phyloP scores from a whole-genome alignment of 306 rosid genomes.

The Vigna nakashimae region DNA sequence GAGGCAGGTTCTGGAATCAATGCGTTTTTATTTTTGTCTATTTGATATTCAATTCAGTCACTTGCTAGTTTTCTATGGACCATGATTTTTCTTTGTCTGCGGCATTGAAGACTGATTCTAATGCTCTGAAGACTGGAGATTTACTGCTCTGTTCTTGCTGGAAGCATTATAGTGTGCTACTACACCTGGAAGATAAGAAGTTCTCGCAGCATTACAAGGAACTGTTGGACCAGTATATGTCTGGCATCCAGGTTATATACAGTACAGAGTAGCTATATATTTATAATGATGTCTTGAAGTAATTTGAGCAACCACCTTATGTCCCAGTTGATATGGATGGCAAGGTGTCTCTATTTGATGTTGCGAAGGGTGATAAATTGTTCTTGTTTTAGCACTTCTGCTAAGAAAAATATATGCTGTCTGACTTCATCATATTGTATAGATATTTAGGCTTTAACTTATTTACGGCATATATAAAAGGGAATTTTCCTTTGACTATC shows the following conservation, averaged over 20 bases:
- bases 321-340: constrained; percentile 26
- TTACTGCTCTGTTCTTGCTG: constrained; percentile 92
- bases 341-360: constrained; percentile 19
- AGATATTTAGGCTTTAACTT: constrained; percentile 7
- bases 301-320: constrained; percentile 24
- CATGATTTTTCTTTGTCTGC: constrained; percentile 49
- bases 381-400: constrained; percentile 24
- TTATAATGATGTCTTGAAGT: constrained; percentile 23
- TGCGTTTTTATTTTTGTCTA: constrained; percentile 31
- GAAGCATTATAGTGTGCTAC: constrained; percentile 86
- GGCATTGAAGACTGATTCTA: constrained; percentile 64
- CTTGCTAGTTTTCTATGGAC: constrained; percentile 38
- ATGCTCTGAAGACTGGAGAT: constrained; percentile 68
- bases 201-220: constrained; percentile 68
- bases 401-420: constrained; percentile 19
- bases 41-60: constrained; percentile 38
- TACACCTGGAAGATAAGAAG: constrained; percentile 77
- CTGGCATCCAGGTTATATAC: constrained; percentile 82
- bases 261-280: constrained; percentile 17
- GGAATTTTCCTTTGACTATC: background rate
- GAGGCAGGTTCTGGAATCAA: constrained; percentile 81
- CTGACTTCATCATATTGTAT: constrained; percentile 1
- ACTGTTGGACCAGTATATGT: constrained; percentile 81
- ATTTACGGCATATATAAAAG: constrained; percentile 1
- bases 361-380: constrained; percentile 10